Evolutionary conservation across 495 filamentous ascomycete species (phyloP).

Genomic region (Hypomontagnella submonticulosa): DNA sequence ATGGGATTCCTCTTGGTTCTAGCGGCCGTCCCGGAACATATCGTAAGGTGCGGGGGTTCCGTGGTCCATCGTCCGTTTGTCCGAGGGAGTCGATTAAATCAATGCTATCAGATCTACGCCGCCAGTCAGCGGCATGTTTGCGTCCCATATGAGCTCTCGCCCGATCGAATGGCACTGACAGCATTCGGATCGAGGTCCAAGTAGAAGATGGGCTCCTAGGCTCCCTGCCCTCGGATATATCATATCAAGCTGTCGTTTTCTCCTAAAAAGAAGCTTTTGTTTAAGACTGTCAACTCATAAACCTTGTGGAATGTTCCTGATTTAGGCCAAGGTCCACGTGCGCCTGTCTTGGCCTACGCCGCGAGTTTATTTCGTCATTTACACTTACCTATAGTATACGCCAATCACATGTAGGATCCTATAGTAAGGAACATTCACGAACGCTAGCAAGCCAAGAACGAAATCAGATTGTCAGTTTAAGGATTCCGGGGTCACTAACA

Average conservation of each 20-base stretch:
- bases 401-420: constrained; percentile 12
- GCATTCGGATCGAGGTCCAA: constrained; percentile 30
- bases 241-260: constrained; percentile 8
- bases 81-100: constrained; percentile 20
- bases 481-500: constrained; percentile 27
- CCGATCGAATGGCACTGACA: constrained; percentile 12
- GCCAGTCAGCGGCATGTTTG: constrained; percentile 4
- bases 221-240: constrained; percentile 29
- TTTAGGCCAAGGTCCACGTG: constrained; percentile 24
- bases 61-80: constrained; percentile 33
- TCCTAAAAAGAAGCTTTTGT: neutral
- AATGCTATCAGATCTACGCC: constrained; percentile 5
- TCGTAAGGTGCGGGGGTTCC: constrained; percentile 29
- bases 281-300: constrained; percentile 3
- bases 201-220: neutral
- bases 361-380: constrained; percentile 11
- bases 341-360: constrained; percentile 11
- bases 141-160: constrained; percentile 14
- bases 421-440: constrained; percentile 23
- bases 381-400: constrained; percentile 2
- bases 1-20: constrained; percentile 15
- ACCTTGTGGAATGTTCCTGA: constrained; percentile 12
- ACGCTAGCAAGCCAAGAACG: constrained; percentile 12
- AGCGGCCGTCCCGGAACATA: constrained; percentile 15
- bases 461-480: constrained; percentile 31